Conservation (phyloP, 257 asterid genomes). For the Solanum pinnatisectum region DNA sequence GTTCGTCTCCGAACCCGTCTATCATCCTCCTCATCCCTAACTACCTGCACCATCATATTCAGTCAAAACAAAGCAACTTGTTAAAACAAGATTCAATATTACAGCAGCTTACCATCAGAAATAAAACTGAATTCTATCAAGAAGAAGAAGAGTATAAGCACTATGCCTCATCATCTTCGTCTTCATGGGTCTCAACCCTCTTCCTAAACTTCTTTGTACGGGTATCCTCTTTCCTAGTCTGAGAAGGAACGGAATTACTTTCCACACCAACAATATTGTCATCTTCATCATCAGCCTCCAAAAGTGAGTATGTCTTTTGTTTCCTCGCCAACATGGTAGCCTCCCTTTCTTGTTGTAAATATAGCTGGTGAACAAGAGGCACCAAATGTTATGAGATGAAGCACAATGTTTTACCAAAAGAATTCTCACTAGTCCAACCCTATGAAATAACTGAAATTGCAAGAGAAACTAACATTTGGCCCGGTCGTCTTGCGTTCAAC, state of each 20-base stretch:
- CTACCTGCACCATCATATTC: slow-evolving; percentile 37
- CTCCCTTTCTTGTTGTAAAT: slow-evolving; percentile 67
- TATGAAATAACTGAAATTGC: neutral
- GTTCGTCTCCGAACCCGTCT: slow-evolving; percentile 58
- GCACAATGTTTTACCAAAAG: neutral
- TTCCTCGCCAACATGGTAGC: slow-evolving; percentile 57
- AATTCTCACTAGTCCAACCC: neutral
- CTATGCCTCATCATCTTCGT: slow-evolving; percentile 64
- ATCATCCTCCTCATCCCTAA: slow-evolving; percentile 18
- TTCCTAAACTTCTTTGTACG: slow-evolving; percentile 66
- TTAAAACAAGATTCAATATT: slow-evolving; percentile 11
- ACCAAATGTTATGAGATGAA: neutral
- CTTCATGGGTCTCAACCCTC: slow-evolving; percentile 59
- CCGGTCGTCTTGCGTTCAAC: slow-evolving; percentile 73
- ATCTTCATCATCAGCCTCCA: slow-evolving; percentile 75
- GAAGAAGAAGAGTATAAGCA: slow-evolving; percentile 18
- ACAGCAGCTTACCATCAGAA: slow-evolving; percentile 13
- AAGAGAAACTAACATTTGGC: slow-evolving; percentile 47
- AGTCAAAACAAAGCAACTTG: slow-evolving; percentile 16
- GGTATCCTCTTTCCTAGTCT: slow-evolving; percentile 41
- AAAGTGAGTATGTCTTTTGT: slow-evolving; percentile 54
- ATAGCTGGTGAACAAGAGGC: slow-evolving; percentile 27
- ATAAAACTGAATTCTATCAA: slow-evolving; percentile 17
- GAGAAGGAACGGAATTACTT: slow-evolving; percentile 16
- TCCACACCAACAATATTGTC: slow-evolving; percentile 1